A percentile compares a stretch with the other conserved stretches of the same genome.
phyloP scores from a whole-genome alignment of 257 asterid species.

The Henckelia pumila region DNA sequence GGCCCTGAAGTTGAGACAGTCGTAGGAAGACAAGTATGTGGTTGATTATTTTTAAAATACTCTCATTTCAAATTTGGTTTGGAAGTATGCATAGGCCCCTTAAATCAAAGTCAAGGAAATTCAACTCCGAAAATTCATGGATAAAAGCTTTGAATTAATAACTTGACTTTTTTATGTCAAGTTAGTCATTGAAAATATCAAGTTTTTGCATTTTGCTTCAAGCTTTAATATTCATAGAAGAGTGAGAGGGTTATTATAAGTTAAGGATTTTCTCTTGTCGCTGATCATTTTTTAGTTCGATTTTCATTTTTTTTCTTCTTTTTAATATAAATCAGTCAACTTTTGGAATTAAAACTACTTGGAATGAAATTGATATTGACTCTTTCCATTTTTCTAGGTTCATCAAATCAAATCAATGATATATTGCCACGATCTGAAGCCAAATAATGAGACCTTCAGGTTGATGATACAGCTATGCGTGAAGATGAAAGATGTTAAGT shows the following conservation, averaged over 20 bases:
- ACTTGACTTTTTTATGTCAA: too few relatives aligned
- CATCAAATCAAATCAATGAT: slow-evolving; percentile 59
- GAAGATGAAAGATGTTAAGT: slow-evolving; percentile 82
- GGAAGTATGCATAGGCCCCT: too few relatives aligned
- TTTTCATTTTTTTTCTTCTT: slow-evolving; percentile 5
- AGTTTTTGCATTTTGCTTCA: not conserved
- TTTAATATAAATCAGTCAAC: not conserved
- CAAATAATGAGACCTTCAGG: slow-evolving; percentile 65
- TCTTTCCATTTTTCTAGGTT: slow-evolving; percentile 47
- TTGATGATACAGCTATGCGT: slow-evolving; percentile 62
- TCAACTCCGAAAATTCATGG: too few relatives aligned
- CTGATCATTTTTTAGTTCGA: not conserved
- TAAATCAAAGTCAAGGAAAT: too few relatives aligned
- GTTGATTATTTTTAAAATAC: too few relatives aligned
- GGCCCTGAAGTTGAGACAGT: too few relatives aligned
- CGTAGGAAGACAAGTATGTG: too few relatives aligned
- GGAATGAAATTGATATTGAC: slow-evolving; percentile 26
- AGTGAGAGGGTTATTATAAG: not conserved
- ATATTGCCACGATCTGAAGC: slow-evolving; percentile 45
- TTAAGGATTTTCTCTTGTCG: not conserved
- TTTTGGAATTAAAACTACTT: slow-evolving; percentile 3
- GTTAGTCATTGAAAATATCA: too few relatives aligned
- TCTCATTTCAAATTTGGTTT: too few relatives aligned
- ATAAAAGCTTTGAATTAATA: too few relatives aligned
- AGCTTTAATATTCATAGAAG: not conserved